Evolutionary conservation across 1,284 basidiomycete genomes (phyloP), one percentile per base, ranked within the genome.

Genomic region (Naganishia sp.): DNA sequence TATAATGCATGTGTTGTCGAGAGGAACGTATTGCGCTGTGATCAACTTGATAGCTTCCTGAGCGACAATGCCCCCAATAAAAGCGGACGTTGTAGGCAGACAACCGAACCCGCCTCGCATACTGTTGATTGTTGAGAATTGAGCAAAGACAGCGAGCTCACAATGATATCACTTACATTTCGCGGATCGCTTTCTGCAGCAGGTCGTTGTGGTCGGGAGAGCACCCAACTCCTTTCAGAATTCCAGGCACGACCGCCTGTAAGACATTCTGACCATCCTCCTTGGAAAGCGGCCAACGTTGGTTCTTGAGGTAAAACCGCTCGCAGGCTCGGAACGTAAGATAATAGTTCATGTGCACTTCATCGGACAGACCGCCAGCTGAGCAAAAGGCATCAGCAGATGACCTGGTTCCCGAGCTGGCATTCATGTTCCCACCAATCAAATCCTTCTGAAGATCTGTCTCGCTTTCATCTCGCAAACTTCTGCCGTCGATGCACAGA

Each of bases 1-100:
- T 62, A 95, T 83, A 31, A 93, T 83, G 71, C 90, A 92, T 68
- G 88, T 89, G 23, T 93, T 92, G 72, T 90, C 87, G 66, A 96
- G 84, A 2, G 95, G 95, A 23, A 93, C 84, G 77, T 99, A 99
- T 80, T 99, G 96, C 75, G 88, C 88, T 68, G 95, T 98, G 72
- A 97, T 89, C 79, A 98, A 84, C 84, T 99, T 99, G 85, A 99
- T 98, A 7, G 88, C 87, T 79, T 99, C 96, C 73, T 99, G 96
- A n/a, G 93, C 93, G 31, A 94, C 90, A 21, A 99, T 79, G 0
- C 95, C 96, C 17, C 96, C 96, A 2, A 98, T 81, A 74, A 99
- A 87, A 0, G 94, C 94, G 0, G 96, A 91, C 0, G 89, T 94
- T 70, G 93, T 94, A 0, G 95, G 94, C 1, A 98, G 80, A 71